These are phyloP conservation scores for Neurospora sp. DNA, from an alignment of 2,329 filamentous ascomycete genomes.

Conservation along the genomic window DNA sequence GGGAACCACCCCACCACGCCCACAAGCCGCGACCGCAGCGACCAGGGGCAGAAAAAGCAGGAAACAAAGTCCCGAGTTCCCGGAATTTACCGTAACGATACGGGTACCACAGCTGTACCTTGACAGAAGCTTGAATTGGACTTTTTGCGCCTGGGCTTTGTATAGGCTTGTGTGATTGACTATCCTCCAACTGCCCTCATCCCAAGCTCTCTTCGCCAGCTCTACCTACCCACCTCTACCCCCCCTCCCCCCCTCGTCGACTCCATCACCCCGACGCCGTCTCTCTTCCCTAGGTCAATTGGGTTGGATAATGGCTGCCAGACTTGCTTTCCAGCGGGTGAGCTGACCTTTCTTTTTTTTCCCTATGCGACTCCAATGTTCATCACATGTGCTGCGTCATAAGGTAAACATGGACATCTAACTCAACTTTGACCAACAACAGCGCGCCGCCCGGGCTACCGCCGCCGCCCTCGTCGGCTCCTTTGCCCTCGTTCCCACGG, in stretches of 20 bases:
- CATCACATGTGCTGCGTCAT: neutral
- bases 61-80: neutral
- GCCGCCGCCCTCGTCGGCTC: conserved; percentile 40
- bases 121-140: neutral
- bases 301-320: neutral
- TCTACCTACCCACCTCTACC: neutral
- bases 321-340: neutral
- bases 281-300: neutral
- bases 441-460: conserved; percentile 47
- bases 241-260: neutral
- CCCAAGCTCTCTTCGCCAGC: neutral
- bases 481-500: conserved; percentile 37
- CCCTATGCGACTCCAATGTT: neutral
- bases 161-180: neutral
- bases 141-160: neutral
- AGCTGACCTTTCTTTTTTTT: neutral
- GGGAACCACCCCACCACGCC: neutral
- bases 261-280: conserved; percentile 1
- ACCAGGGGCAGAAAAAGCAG: neutral
- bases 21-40: neutral
- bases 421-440: conserved; percentile 12
- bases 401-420: neutral
- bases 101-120: neutral
- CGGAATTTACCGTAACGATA: neutral
- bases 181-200: neutral